These are phyloP conservation scores for Lachnellula cervina DNA, from an alignment of 2,329 filamentous ascomycete genomes.

Conservation along the genomic window DNA sequence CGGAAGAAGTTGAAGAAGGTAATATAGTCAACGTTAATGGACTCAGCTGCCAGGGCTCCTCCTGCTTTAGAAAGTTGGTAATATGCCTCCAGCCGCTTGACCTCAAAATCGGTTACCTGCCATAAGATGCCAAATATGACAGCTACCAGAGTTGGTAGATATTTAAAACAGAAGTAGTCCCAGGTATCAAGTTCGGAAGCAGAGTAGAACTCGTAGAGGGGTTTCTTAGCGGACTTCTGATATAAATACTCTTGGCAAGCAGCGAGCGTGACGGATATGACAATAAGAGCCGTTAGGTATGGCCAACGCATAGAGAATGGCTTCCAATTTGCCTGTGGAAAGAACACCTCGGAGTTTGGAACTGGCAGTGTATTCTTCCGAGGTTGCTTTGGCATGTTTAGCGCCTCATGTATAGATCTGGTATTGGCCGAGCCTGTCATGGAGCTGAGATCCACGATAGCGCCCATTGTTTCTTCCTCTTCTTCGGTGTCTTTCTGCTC, in stretches of 20 bases:
- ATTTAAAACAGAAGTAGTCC: constrained; percentile 59
- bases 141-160: constrained; percentile 55
- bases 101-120: constrained; percentile 62
- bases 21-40: constrained; percentile 62
- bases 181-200: constrained; percentile 47
- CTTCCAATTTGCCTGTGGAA: constrained; percentile 62
- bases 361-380: constrained; percentile 25
- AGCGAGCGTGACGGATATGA: constrained; percentile 49
- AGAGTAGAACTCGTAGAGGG: constrained; percentile 41
- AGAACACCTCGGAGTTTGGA: constrained; percentile 47
- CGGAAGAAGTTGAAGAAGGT: constrained; percentile 62
- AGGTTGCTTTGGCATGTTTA: constrained; percentile 17
- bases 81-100: constrained; percentile 61
- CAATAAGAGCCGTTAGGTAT: constrained; percentile 50
- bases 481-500: constrained; percentile 2
- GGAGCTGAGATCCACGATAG: constrained; percentile 28
- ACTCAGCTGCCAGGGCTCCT: constrained; percentile 58
- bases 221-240: constrained; percentile 41
- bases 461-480: constrained; percentile 5
- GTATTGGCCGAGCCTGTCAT: constrained; percentile 20
- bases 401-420: constrained; percentile 10
- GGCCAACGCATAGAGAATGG: constrained; percentile 61
- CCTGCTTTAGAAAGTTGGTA: constrained; percentile 58
- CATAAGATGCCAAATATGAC: constrained; percentile 60
- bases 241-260: constrained; percentile 51